Evolutionary conservation across 768 basidiomycete genomes (phyloP).

Genomic region (Pleurotus tuber-regium): DNA sequence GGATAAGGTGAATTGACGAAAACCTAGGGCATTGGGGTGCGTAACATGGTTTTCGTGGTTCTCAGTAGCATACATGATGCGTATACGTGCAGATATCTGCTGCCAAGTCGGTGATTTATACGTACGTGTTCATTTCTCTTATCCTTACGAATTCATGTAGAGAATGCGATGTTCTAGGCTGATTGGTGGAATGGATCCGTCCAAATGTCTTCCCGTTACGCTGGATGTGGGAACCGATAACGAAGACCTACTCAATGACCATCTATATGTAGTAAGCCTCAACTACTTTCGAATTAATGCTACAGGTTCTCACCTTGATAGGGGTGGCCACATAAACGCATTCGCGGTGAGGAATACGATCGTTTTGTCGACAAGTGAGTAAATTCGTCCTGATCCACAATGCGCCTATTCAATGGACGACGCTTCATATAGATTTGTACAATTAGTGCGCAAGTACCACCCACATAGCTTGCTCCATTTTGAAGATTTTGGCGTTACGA

Average conservation of each 20-base stretch:
- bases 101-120: constrained; percentile 78
- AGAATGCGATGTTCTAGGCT: constrained; percentile 34
- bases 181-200: constrained; percentile 67
- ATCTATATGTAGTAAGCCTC: constrained; percentile 61
- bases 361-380: constrained; percentile 70
- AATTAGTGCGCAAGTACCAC: constrained; percentile 69
- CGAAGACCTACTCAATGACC: constrained; percentile 55
- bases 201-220: constrained; percentile 53
- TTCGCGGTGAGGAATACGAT: constrained; percentile 75
- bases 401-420: not conserved
- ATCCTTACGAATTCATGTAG: not conserved
- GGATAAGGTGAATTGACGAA: constrained; percentile 2
- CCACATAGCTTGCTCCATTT: constrained; percentile 73
- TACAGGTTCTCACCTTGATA: constrained; percentile 22
- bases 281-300: not conserved
- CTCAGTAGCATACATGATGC: not conserved
- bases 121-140: constrained; percentile 35
- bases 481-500: constrained; percentile 81
- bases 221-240: constrained; percentile 83
- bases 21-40: constrained; percentile 49
- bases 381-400: not conserved
- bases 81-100: constrained; percentile 53
- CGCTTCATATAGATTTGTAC: constrained; percentile 54
- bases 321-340: constrained; percentile 72
- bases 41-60: constrained; percentile 14